These are phyloP conservation scores for Claviceps paspali DNA, from an alignment of 2,329 filamentous ascomycete genomes.

Conservation along the genomic window DNA sequence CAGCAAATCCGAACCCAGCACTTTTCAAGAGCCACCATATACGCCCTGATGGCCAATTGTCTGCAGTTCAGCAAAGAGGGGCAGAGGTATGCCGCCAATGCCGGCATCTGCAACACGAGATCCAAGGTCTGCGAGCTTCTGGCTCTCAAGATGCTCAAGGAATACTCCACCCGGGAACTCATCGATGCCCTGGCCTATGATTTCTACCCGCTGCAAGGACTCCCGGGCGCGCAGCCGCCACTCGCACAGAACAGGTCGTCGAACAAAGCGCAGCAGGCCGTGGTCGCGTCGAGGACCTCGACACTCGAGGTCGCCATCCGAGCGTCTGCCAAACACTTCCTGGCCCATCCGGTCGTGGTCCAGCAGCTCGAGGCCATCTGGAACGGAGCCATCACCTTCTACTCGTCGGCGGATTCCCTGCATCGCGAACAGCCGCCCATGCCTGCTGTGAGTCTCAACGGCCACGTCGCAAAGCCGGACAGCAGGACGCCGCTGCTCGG, in stretches of 20 bases:
- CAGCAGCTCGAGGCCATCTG: slow-evolving; percentile 95
- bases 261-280: slow-evolving; percentile 27
- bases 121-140: slow-evolving; percentile 83
- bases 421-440: slow-evolving; percentile 40
- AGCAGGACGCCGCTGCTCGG: slow-evolving; percentile 37
- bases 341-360: slow-evolving; percentile 81
- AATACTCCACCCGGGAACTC: slow-evolving; percentile 76
- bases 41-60: slow-evolving; percentile 85
- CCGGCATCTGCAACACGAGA: slow-evolving; percentile 69
- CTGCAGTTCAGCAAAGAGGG: slow-evolving; percentile 85
- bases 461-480: slow-evolving; percentile 21
- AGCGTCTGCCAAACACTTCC: slow-evolving; percentile 80
- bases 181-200: slow-evolving; percentile 93
- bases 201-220: slow-evolving; percentile 80
- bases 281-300: slow-evolving; percentile 61
- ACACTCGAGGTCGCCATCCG: slow-evolving; percentile 87
- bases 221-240: slow-evolving; percentile 34
- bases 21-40: slow-evolving; percentile 74
- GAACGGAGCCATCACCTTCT: slow-evolving; percentile 90
- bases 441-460: slow-evolving; percentile 11
- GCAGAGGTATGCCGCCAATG: slow-evolving; percentile 66
- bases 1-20: slow-evolving; percentile 72
- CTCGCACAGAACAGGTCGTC: slow-evolving; percentile 18
- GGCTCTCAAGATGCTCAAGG: slow-evolving; percentile 76
- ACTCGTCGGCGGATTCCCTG: slow-evolving; percentile 71